These are phyloP conservation scores for Neurospora hispaniola DNA, from an alignment of 495 filamentous ascomycete genomes.

Conservation along the genomic window DNA sequence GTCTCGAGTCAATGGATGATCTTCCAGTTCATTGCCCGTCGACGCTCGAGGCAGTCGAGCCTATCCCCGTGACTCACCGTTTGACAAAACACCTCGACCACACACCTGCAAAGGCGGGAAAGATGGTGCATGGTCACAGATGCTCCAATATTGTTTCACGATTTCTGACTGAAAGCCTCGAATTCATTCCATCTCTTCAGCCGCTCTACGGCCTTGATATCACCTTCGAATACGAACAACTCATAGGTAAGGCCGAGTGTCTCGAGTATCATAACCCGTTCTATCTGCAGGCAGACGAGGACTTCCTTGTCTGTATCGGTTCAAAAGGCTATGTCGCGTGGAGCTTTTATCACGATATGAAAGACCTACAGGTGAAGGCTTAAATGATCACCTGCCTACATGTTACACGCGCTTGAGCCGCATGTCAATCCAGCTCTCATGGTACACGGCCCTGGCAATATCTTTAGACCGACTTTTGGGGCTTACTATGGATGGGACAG, in stretches of 20 bases:
- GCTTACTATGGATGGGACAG: not conserved
- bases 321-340: not conserved
- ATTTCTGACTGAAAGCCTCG: not conserved
- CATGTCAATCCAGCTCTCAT: not conserved
- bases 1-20: not conserved
- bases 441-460: not conserved
- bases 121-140: not conserved
- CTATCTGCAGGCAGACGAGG: not conserved
- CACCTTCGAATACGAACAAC: not conserved
- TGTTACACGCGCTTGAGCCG: not conserved
- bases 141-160: not conserved
- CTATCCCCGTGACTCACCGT: not conserved
- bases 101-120: not conserved
- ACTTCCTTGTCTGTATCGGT: not conserved
- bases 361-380: not conserved
- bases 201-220: not conserved
- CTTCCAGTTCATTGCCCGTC: not conserved
- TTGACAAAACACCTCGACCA: not conserved
- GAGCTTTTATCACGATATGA: conserved; percentile 9
- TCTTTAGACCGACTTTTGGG: not conserved
- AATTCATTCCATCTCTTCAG: not conserved
- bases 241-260: too few species aligned
- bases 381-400: not conserved
- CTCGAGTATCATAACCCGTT: too few species aligned
- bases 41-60: not conserved